A percentile compares a stretch with the other conserved stretches of the same genome.
Conservation (phyloP, 2,329 filamentous ascomycete genomes). For the Trichoderma koningii region DNA sequence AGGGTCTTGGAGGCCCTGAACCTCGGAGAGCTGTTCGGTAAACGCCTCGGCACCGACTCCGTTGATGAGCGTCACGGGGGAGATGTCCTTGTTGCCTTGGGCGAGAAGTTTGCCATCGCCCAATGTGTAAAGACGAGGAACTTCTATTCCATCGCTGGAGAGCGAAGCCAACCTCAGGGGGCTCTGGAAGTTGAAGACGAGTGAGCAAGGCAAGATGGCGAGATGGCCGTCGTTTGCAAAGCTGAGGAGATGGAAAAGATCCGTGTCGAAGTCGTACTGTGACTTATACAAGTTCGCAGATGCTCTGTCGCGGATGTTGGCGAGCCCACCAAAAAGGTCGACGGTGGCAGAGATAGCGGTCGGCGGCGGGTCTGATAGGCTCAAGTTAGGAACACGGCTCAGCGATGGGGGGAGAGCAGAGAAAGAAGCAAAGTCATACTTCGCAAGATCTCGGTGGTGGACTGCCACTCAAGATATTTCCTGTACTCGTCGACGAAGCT, state of each 20-base stretch:
- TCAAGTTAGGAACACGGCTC: not conserved
- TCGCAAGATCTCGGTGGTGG: constrained; percentile 25
- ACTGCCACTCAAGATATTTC: constrained; percentile 29
- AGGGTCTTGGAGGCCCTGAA: constrained; percentile 28
- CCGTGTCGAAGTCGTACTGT: constrained; percentile 20
- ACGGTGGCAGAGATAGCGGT: constrained; percentile 16
- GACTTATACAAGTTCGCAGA: constrained; percentile 3
- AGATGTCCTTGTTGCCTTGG: constrained; percentile 16
- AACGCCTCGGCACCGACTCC: constrained; percentile 28
- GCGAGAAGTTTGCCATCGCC: not conserved
- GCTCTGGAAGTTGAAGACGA: not conserved
- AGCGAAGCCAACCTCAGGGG: constrained; percentile 17
- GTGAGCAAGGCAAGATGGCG: constrained; percentile 1
- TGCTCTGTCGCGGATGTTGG: constrained; percentile 7
- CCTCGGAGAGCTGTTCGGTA: constrained; percentile 20
- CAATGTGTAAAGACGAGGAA: constrained; percentile 31
- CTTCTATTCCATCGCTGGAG: constrained; percentile 37
- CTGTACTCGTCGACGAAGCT: constrained; percentile 17
- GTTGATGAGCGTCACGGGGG: constrained; percentile 29
- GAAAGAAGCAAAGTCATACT: not conserved
- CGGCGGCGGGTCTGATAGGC: constrained; percentile 15
- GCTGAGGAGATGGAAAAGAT: constrained; percentile 11
- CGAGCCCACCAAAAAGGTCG: constrained; percentile 26
- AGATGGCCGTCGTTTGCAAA: constrained; percentile 28
- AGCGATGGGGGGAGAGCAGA: not conserved